Evolutionary conservation across 805 yeast genomes (phyloP).

Genomic region (Grigorovia yakushimaensis): DNA sequence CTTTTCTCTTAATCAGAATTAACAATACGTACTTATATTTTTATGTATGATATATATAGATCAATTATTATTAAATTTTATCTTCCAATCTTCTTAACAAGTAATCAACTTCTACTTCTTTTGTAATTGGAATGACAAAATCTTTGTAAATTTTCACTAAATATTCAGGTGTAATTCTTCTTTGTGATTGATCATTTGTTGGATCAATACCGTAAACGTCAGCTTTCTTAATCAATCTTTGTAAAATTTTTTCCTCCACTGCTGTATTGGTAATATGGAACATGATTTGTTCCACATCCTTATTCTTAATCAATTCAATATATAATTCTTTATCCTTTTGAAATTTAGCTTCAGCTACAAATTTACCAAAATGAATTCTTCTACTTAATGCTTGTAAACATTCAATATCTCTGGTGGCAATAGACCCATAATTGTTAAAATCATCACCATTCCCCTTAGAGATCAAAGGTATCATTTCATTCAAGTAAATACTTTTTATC

Average conservation of each 20-base stretch:
- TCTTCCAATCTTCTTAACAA: conserved; percentile 67
- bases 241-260: conserved; percentile 77
- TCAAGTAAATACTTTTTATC: conserved; percentile 59
- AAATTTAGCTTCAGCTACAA: conserved; percentile 94
- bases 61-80: background rate
- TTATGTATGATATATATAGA: background rate
- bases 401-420: conserved; percentile 76
- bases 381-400: conserved; percentile 81
- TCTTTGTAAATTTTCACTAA: conserved; percentile 79
- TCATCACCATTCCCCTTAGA: conserved; percentile 64
- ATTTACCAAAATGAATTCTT: conserved; percentile 92
- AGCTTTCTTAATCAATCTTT: conserved; percentile 71
- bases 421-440: conserved; percentile 78
- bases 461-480: conserved; percentile 65
- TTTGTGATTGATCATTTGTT: conserved; percentile 57
- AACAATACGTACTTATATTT: too few relatives aligned
- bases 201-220: conserved; percentile 86
- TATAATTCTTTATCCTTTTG: conserved; percentile 54
- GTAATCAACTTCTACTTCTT: conserved; percentile 90
- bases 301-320: conserved; percentile 51
- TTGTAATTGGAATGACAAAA: conserved; percentile 86
- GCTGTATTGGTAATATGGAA: conserved; percentile 75
- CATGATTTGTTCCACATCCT: conserved; percentile 65
- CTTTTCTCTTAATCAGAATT: too few relatives aligned
- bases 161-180: conserved; percentile 72